Evolutionary conservation across 352 stramenopile genomes (phyloP), one percentile per base, ranked within the genome.

Genomic region (Phytopythium mirpurense): DNA sequence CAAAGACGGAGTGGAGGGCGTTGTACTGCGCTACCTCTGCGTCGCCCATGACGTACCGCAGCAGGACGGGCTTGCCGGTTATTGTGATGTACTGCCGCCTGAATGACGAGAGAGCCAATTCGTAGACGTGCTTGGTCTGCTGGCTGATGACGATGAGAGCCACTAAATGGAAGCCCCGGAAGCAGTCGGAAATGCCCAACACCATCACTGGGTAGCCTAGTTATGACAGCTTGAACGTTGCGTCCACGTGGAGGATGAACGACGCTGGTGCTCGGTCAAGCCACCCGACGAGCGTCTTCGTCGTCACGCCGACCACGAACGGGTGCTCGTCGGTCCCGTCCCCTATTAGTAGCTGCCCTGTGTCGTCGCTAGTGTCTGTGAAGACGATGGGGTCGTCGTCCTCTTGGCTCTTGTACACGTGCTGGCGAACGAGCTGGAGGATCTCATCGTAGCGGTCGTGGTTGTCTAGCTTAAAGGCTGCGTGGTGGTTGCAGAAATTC

Each of bases 201-300:
- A 65, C 54, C 4, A 70, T 40, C 0, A 63, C 57, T 1, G 61
- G 49, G 36, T 63, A 70, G 9, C 52, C 40, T 1, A 45, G 54
- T 29, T 58, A 56, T 0, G 58, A 60, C 2, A 59, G 18, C 54
- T 72, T 68, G 46, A 54, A 65, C 0, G 53, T 72, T 1, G 54
- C 56, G 24, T 65, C 46, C 3, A 65, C 31, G 34, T 67, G 64
- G 19, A 72, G 31, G 3, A 63, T 54, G 18, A 65, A 65, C 2
- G 53, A 52, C 0, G 2, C 2, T 26, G 23, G 3, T 12, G n/a
- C 15, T 23, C 21, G 11, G 47, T 47, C 21, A 10, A 48, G 9
- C 8, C 19, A 23, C 12, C 11, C 8, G 2, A 34, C 8, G 21
- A 48, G 11, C 29, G 29, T 32, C 29, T 9, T 32, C 19, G 54